Evolutionary conservation across 140 eudicot species (phyloP).

Genomic region (Bidens hawaiensis): DNA sequence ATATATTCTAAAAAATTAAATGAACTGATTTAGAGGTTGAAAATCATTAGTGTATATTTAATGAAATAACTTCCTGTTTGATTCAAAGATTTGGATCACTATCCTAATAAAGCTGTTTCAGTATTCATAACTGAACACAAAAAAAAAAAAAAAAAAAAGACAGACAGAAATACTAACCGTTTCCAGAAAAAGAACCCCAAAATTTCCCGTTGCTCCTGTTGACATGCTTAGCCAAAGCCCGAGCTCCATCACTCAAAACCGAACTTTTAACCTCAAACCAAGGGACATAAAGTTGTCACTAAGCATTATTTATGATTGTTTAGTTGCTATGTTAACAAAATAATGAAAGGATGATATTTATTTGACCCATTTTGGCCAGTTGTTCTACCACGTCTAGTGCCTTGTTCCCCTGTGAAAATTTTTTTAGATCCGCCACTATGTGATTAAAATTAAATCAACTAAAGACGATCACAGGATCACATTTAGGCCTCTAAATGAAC

Average conservation of each 20-base stretch:
- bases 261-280: conserved; percentile 72
- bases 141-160: too few relatives aligned
- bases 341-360: not conserved
- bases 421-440: not conserved
- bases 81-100: not conserved
- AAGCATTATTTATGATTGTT: not conserved
- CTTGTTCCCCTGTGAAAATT: not conserved
- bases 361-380: not conserved
- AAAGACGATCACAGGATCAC: conserved; percentile 2
- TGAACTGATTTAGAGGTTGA: not conserved
- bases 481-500: too few relatives aligned
- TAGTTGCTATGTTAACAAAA: not conserved
- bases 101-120: not conserved
- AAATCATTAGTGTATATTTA: not conserved
- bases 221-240: conserved; percentile 88
- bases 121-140: not conserved
- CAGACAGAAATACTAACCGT: conserved; percentile 49
- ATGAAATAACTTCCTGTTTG: not conserved
- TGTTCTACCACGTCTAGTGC: not conserved
- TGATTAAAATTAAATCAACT: not conserved
- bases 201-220: conserved; percentile 54
- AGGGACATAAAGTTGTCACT: conserved; percentile 18
- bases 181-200: conserved; percentile 74
- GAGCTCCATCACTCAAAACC: conserved; percentile 66
- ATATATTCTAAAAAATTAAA: not conserved